phyloP scores from a whole-genome alignment of 805 yeast species.

The Candida incommunis region DNA sequence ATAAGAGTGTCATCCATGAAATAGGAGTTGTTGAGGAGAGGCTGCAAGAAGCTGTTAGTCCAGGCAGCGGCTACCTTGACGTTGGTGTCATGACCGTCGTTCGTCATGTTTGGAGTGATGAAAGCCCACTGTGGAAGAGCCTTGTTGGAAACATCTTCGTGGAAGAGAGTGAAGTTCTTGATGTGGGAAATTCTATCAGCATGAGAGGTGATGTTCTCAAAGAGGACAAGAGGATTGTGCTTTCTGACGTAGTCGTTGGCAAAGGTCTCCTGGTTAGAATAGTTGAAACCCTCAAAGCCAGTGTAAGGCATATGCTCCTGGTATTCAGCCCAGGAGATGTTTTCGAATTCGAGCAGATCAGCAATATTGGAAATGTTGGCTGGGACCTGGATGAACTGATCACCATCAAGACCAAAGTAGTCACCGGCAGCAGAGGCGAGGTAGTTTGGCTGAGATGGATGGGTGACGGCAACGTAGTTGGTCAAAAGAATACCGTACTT shows the following conservation, averaged over 20 bases:
- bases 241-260: conserved; percentile 38
- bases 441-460: conserved; percentile 43
- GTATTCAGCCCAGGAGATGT: conserved; percentile 40
- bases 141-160: conserved; percentile 26
- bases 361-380: conserved; percentile 32
- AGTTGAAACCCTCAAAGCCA: conserved; percentile 36
- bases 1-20: conserved; percentile 33
- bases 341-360: conserved; percentile 32
- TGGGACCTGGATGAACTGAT: conserved; percentile 32
- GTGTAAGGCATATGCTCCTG: conserved; percentile 40
- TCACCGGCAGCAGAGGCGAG: conserved; percentile 37
- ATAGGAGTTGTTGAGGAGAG: conserved; percentile 30
- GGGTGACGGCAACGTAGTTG: conserved; percentile 39
- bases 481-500: conserved; percentile 30
- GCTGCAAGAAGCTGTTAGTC: conserved; percentile 31
- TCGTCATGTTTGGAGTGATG: conserved; percentile 40
- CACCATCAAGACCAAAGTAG: conserved; percentile 34
- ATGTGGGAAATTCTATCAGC: conserved; percentile 28
- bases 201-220: conserved; percentile 25
- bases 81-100: conserved; percentile 38
- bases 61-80: conserved; percentile 33
- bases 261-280: conserved; percentile 26
- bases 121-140: conserved; percentile 37
- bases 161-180: conserved; percentile 33
- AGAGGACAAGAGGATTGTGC: conserved; percentile 35